Evolutionary conservation across 371 early-diverging fungal genomes (phyloP), one percentile per base, ranked within the genome.

Genomic region (Syncephalastrum monosporum): DNA sequence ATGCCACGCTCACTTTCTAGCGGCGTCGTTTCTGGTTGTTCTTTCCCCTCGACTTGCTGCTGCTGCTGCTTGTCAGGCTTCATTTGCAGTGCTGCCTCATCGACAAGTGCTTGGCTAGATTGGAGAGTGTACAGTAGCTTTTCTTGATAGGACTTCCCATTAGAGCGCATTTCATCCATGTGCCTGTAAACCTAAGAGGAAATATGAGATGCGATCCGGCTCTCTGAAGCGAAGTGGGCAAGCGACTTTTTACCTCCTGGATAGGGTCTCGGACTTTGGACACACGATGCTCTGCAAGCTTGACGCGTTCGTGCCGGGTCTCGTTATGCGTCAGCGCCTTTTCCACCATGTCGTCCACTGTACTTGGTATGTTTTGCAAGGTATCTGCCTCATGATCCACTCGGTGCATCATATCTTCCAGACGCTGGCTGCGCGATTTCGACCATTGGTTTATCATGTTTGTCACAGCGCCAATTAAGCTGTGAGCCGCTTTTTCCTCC

Each of bases 391-490:
- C 38, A 2, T 5, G 5, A 10, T 33, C 38, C 6, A 33, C 2
- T 5, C 38, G 38, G 7, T 33, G 7, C 6, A 33, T 10, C 38
- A 33, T 33, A 2, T 16, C 25, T 24, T 58, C 51, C 2, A 58
- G 42, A 8, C 61, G 50, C 41, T 56, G 56, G 6, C 27, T 53
- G 17, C 56, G 45, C 41, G 51, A n/a, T 10, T 53, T 47, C 15
- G 42, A 51, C 56, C 50, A 56, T 24, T 61, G 48, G 4, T 19
- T 21, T 16, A 61, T 44, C 38, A 61, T 45, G 5, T 12, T 41
- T 17, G 44, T 56, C 24, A 61, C 14, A 19, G 56, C 33, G 24
- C 25, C 49, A 21, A 61, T 33, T 3, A 61, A 10, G 45, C 17
- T 29, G 19, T 50, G 29, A 25, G 52, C 41, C 12, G 44, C 52